Evolutionary conservation across 2,329 filamentous ascomycete species (phyloP).

Genomic region (Talaromyces pinophilus): DNA sequence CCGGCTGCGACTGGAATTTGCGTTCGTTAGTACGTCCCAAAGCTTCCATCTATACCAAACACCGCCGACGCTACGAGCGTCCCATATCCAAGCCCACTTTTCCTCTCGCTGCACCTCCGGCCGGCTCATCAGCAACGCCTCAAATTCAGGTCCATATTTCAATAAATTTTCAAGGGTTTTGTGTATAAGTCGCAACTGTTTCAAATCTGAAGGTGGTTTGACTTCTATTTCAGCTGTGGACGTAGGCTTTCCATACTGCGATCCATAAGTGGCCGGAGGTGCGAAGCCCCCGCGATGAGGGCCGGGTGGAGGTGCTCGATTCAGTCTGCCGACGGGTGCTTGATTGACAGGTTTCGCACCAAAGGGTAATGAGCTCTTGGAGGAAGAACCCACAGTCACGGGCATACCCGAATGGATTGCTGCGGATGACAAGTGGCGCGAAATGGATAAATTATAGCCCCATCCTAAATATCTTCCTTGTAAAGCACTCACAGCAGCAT

Average conservation of each 20-base stretch:
- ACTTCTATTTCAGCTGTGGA: slow-evolving; percentile 68
- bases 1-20: slow-evolving; percentile 42
- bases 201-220: slow-evolving; percentile 73
- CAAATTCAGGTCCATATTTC: slow-evolving; percentile 80
- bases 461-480: slow-evolving; percentile 84
- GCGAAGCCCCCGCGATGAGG: slow-evolving; percentile 67
- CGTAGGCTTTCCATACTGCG: slow-evolving; percentile 49
- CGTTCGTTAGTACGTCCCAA: slow-evolving; percentile 79
- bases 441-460: slow-evolving; percentile 77
- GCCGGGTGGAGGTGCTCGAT: slow-evolving; percentile 51
- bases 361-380: slow-evolving; percentile 65
- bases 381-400: slow-evolving; percentile 49
- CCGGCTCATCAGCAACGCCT: slow-evolving; percentile 86
- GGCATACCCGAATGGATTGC: slow-evolving; percentile 60
- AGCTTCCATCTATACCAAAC: slow-evolving; percentile 92
- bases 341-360: slow-evolving; percentile 68
- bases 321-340: slow-evolving; percentile 49
- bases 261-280: slow-evolving; percentile 71
- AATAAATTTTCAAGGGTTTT: slow-evolving; percentile 80
- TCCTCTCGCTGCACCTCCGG: slow-evolving; percentile 81
- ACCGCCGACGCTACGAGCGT: slow-evolving; percentile 74
- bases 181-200: slow-evolving; percentile 80
- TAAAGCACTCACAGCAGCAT: slow-evolving; percentile 72
- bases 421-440: slow-evolving; percentile 78
- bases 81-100: slow-evolving; percentile 93